Evolutionary conservation across 331 rosid genomes (phyloP).

Genomic region (Spiraea crenata): DNA sequence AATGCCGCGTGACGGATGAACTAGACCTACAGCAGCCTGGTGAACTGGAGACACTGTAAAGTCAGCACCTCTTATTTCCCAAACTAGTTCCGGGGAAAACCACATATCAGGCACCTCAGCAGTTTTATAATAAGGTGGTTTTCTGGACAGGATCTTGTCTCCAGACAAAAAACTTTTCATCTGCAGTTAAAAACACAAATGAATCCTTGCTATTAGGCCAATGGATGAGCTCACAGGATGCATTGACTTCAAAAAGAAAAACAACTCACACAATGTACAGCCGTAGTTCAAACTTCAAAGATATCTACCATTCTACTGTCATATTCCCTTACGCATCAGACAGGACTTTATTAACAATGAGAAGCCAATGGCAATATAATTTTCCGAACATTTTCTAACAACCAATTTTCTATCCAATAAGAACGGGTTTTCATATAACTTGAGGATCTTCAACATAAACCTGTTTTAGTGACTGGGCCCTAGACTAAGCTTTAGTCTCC

Average conservation of each 20-base stretch:
- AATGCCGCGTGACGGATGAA: conserved; percentile 85
- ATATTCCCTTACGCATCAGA: not conserved
- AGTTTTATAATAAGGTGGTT: conserved; percentile 78
- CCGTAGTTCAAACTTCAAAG: not conserved
- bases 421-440: not conserved
- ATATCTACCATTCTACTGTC: not conserved
- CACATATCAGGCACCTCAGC: conserved; percentile 75
- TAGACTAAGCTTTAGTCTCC: not conserved
- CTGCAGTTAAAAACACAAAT: conserved; percentile 44
- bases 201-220: not conserved
- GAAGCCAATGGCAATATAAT: not conserved
- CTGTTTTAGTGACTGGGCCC: not conserved
- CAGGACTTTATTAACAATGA: not conserved
- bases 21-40: conserved; percentile 78
- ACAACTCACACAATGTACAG: not conserved
- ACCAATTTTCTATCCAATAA: not conserved
- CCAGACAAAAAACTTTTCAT: conserved; percentile 73
- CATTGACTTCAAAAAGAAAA: not conserved
- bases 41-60: conserved; percentile 93
- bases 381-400: not conserved
- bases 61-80: conserved; percentile 93
- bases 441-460: not conserved
- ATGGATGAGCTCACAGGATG: conserved; percentile 4
- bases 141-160: conserved; percentile 63
- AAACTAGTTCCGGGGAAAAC: conserved; percentile 69